Evolutionary conservation across 306 rosid genomes (phyloP).

Genomic region (Chamaecrista fasciculata): DNA sequence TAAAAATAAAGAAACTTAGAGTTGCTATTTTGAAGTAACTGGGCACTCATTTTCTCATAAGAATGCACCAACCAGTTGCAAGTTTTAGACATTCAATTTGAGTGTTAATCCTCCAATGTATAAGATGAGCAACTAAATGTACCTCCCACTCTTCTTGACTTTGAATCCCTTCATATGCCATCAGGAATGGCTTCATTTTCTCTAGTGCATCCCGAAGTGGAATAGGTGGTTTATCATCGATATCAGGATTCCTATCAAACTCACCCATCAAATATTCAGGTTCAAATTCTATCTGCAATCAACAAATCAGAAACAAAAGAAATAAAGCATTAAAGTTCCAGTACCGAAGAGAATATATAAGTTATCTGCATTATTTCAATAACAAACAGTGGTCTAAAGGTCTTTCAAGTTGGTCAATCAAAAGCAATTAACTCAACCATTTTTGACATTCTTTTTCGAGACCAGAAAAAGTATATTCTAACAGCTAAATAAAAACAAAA

Average conservation of each 20-base stretch:
- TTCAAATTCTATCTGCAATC: constrained; percentile 84
- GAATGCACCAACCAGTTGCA: background rate
- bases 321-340: background rate
- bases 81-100: constrained; percentile 7
- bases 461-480: background rate
- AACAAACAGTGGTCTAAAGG: background rate
- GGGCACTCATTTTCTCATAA: background rate
- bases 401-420: constrained; percentile 2
- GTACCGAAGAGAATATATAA: background rate
- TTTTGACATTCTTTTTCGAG: constrained; percentile 1
- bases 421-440: constrained; percentile 11
- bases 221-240: constrained; percentile 82
- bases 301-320: constrained; percentile 23
- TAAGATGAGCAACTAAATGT: constrained; percentile 26
- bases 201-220: constrained; percentile 83
- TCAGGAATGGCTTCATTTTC: constrained; percentile 92
- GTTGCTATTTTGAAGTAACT: background rate
- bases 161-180: constrained; percentile 81
- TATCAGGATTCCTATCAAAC: constrained; percentile 77
- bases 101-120: background rate
- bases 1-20: background rate
- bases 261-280: constrained; percentile 86
- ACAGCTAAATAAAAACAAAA: constrained; percentile 15
- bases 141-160: constrained; percentile 99
- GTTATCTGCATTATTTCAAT: background rate